A percentile compares a stretch with the other conserved stretches of the same genome.
Conservation (phyloP, 305 asterid species). For the Nicotiana rustica region DNA sequence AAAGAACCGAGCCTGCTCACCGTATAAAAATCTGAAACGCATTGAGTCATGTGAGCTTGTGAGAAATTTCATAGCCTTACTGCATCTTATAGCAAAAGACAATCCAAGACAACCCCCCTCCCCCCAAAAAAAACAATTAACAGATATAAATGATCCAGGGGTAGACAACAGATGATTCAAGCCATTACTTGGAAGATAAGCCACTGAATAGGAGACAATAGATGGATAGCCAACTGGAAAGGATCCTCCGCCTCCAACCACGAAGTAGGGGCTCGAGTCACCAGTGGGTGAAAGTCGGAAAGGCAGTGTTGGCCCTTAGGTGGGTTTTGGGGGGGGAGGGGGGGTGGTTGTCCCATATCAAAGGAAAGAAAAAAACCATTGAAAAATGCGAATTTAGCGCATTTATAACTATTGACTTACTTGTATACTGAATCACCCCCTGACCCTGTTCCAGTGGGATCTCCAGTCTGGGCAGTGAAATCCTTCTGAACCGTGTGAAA, state of each 20-base stretch:
- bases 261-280: neutral
- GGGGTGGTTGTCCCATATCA: neutral
- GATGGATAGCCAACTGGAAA: neutral
- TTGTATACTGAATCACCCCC: constrained; percentile 97
- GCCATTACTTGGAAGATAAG: neutral
- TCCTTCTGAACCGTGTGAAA: constrained; percentile 92
- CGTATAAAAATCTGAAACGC: constrained; percentile 77
- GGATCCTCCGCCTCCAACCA: constrained; percentile 19
- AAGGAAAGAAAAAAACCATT: constrained; percentile 16
- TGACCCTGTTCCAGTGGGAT: constrained; percentile 95
- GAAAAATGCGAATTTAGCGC: neutral
- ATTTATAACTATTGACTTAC: constrained; percentile 49
- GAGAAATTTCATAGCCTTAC: constrained; percentile 28
- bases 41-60: constrained; percentile 29
- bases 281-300: neutral
- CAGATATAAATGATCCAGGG: neutral
- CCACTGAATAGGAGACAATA: neutral
- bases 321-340: neutral
- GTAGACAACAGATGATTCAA: constrained; percentile 25
- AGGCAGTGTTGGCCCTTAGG: neutral
- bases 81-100: constrained; percentile 34
- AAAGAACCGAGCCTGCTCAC: constrained; percentile 97
- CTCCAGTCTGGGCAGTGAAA: constrained; percentile 97
- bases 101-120: constrained; percentile 16
- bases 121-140: neutral